Base-by-base conservation (phyloP, 257 asterid species). In the Solanum stenotomum region DNA sequence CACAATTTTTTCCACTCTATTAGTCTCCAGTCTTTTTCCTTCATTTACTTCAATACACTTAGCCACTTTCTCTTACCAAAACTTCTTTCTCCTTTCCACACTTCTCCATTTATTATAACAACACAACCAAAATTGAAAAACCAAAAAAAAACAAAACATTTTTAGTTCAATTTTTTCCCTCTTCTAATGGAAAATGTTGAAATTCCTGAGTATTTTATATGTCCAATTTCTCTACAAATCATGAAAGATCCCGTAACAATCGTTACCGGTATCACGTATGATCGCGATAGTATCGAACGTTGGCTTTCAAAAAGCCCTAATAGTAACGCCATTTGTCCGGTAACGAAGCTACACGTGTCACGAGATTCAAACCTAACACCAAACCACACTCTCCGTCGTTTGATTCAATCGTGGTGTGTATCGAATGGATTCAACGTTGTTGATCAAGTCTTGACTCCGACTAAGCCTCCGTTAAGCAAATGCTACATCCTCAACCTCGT, bases 181-280 rank as follows among this genome's bases (percentile, higher is more conserved):
- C 35, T 10, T 4, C 27, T 9, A 29, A 91, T 90, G 95, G 94
- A 87, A 22, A 71, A 85, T 70, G 42, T 77, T 20, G 94, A 94
- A 88, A 84, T 93, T n/a, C 98, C 98, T 1, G 92, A 94, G 44
- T 89, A 90, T 76, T 95, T 95, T 88, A 84, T 93, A 52, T 95
- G 98, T 40, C 96, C 96, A 1, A 93, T 94, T 87, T 92, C 98
- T 1, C 91, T 95, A 4, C 93, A 95, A 8, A 92, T 92, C 84
- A 95, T 94, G 97, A 92, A 91, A 86, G 97, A 94, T 84, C 98
- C 97, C 0, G 96, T 95, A 3, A 95, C 96, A 0, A 87, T 93
- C 4, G 18, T 75, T 1, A 89, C 98, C 1, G 97, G 98, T 6
- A 95, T 95, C 56, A 92, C 98, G 20, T 95, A 95, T 85, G 98